phyloP scores from a whole-genome alignment of 2,329 filamentous ascomycete species.

The Leptographium flavum region DNA sequence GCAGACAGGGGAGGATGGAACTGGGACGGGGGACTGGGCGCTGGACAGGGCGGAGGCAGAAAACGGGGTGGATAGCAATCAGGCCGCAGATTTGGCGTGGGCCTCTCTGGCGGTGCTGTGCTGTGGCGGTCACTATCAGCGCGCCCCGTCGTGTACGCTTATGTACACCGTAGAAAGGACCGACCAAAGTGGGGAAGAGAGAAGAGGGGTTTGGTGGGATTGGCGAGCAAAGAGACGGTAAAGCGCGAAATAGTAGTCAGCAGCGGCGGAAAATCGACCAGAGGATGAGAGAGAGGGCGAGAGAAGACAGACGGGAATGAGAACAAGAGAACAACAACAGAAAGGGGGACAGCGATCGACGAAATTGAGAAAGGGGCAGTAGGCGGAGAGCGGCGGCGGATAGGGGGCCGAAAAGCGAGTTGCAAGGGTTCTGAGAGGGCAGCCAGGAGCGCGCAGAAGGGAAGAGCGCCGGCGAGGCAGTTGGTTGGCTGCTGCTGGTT shows the following conservation, averaged over 20 bases:
- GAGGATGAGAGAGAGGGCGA: neutral
- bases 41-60: constrained; percentile 1
- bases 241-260: neutral
- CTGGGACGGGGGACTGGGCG: too few relatives aligned
- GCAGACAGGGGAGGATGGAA: constrained; percentile 4
- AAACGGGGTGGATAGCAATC: neutral
- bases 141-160: neutral
- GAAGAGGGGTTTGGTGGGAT: constrained; percentile 1
- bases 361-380: neutral
- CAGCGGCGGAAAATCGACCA: neutral
- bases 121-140: neutral
- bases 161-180: neutral
- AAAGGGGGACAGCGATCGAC: neutral
- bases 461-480: neutral
- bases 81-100: constrained; percentile 1
- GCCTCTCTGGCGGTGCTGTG: too few relatives aligned
- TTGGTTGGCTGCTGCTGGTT: neutral
- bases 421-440: neutral
- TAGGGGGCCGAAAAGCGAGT: neutral
- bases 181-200: constrained; percentile 3
- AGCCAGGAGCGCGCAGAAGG: neutral
- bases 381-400: neutral
- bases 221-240: neutral
- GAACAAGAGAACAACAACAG: neutral
- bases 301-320: neutral